Evolutionary conservation across 805 yeast species (phyloP).

Genomic region (Candida chilensis): DNA sequence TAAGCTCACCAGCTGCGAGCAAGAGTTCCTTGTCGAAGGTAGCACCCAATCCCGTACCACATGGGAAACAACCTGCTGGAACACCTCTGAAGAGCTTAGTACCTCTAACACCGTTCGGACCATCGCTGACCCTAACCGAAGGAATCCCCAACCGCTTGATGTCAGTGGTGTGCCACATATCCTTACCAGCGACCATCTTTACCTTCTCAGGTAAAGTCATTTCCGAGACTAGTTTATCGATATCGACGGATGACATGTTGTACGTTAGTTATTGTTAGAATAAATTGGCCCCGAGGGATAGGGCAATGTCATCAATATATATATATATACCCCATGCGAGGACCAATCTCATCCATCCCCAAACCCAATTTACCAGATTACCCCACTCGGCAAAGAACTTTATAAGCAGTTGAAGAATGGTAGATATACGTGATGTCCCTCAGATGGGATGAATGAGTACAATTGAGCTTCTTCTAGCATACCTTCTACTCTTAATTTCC

Average conservation of each 20-base stretch:
- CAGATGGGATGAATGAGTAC: too few species aligned
- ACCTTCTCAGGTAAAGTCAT: slow-evolving; percentile 16
- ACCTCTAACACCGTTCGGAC: slow-evolving; percentile 60
- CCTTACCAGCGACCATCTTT: slow-evolving; percentile 27
- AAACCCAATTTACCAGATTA: too few species aligned
- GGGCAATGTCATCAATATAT: too few species aligned
- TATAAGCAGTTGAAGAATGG: too few species aligned
- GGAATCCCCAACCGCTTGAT: slow-evolving; percentile 32
- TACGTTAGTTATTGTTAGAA: too few species aligned
- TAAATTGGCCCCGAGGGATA: too few species aligned
- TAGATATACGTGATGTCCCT: too few species aligned
- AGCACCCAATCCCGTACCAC: slow-evolving; percentile 52
- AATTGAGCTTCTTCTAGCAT: too few species aligned
- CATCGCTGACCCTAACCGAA: slow-evolving; percentile 40
- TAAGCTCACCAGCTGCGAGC: slow-evolving; percentile 36
- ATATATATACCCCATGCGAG: too few species aligned
- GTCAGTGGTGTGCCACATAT: slow-evolving; percentile 41
- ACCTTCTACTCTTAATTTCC: too few species aligned
- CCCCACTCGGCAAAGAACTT: too few species aligned
- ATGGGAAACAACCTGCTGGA: slow-evolving; percentile 51
- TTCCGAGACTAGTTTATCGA: slow-evolving; percentile 1
- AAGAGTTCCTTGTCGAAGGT: slow-evolving; percentile 45
- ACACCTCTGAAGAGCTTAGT: slow-evolving; percentile 41
- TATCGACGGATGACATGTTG: not conserved
- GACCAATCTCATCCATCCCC: too few species aligned